Conservation (phyloP, 1,284 basidiomycete species). For the Tilletia setariae region DNA sequence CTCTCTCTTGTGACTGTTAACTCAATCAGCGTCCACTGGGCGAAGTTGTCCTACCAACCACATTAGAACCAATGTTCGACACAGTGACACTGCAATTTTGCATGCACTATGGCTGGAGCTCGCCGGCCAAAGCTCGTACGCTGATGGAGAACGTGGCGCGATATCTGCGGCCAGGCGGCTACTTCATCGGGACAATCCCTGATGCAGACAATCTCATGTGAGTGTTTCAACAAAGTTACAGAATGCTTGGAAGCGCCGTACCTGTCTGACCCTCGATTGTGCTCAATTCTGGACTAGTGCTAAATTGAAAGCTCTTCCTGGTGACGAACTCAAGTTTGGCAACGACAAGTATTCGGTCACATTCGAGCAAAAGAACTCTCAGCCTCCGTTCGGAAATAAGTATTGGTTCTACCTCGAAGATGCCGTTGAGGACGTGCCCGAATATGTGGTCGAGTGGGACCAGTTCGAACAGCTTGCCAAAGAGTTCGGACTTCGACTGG, state of each 20-base stretch:
- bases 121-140: constrained; percentile 73
- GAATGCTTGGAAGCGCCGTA: no score
- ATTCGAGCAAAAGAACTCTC: constrained; percentile 63
- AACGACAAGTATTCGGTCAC: constrained; percentile 84
- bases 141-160: constrained; percentile 89
- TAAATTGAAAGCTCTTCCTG: not conserved
- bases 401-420: constrained; percentile 92
- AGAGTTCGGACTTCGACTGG: constrained; percentile 71
- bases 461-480: constrained; percentile 82
- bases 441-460: constrained; percentile 93
- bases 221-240: constrained; percentile 27
- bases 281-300: constrained; percentile 13
- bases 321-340: constrained; percentile 66
- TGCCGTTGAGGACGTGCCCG: constrained; percentile 86
- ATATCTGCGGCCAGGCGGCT: constrained; percentile 75
- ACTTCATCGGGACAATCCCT: constrained; percentile 91
- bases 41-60: constrained; percentile 66
- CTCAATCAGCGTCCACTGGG: constrained; percentile 63
- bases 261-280: not conserved
- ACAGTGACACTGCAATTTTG: constrained; percentile 98
- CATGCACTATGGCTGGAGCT: constrained; percentile 99
- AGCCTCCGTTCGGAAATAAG: constrained; percentile 72
- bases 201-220: constrained; percentile 70
- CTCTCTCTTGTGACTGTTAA: constrained; percentile 8
- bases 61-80: constrained; percentile 70